A percentile compares a stretch with the other conserved stretches of the same genome.
Conservation (phyloP, 495 filamentous ascomycete genomes). For the Amorphotheca resinae region DNA sequence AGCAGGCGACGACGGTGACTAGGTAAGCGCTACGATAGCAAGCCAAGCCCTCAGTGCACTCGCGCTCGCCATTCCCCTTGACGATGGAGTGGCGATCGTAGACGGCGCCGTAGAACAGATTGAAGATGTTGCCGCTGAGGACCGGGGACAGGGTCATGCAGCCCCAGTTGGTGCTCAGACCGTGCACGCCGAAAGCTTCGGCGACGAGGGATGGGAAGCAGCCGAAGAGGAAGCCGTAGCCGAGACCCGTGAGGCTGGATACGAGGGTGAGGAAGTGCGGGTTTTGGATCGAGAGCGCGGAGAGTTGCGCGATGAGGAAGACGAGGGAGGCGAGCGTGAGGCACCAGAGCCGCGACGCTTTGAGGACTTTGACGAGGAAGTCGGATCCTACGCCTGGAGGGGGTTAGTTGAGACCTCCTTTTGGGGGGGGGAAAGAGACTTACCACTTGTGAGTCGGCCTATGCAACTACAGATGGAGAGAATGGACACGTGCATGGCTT, state of each 20-base stretch:
- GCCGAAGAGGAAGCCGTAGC: conserved; percentile 90
- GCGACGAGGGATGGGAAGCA: conserved; percentile 87
- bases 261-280: conserved; percentile 67
- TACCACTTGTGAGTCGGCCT: conserved; percentile 67
- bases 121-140: conserved; percentile 80
- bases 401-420: background rate
- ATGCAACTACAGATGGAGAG: conserved; percentile 75
- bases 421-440: conserved; percentile 11
- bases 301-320: conserved; percentile 72
- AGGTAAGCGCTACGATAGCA: conserved; percentile 79
- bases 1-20: conserved; percentile 65
- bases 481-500: conserved; percentile 88
- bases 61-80: conserved; percentile 51
- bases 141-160: conserved; percentile 83
- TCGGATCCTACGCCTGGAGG: conserved; percentile 72
- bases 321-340: conserved; percentile 61
- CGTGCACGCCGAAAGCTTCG: conserved; percentile 80
- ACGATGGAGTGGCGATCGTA: conserved; percentile 69
- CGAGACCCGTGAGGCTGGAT: conserved; percentile 74
- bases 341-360: conserved; percentile 81
- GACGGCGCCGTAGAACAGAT: conserved; percentile 71
- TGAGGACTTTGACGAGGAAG: conserved; percentile 65
- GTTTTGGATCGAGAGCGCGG: conserved; percentile 65
- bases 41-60: conserved; percentile 65
- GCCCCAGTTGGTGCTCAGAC: conserved; percentile 89